Percentiles rank a stretch among this genome's conserved stretches.
Conservation (phyloP, 1,139 yeast species). For the Debaryomycetaceae sp. region DNA sequence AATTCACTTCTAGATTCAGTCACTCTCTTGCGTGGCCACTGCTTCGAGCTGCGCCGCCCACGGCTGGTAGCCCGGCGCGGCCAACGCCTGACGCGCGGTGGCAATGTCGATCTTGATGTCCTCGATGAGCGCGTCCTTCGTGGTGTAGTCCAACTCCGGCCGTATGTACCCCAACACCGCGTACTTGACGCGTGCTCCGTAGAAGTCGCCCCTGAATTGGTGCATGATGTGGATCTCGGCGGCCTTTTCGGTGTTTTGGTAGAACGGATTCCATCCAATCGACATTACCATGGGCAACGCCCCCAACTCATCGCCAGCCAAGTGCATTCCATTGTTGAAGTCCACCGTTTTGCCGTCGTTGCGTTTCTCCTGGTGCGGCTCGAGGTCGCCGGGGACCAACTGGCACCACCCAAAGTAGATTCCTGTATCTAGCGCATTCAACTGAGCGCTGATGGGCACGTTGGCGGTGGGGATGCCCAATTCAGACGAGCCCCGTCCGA, state of each 20-base stretch:
- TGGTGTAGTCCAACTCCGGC: conserved; percentile 84
- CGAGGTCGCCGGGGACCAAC: conserved; percentile 29
- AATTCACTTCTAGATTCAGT: too few species aligned
- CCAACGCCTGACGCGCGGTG: conserved; percentile 53
- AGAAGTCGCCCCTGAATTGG: conserved; percentile 62
- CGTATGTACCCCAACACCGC: conserved; percentile 82
- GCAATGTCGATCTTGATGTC: conserved; percentile 81
- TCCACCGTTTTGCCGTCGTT: conserved; percentile 40
- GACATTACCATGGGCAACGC: conserved; percentile 89
- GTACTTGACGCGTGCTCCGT: conserved; percentile 73
- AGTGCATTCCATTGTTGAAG: conserved; percentile 58
- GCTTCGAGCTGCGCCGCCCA: conserved; percentile 1
- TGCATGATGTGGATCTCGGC: conserved; percentile 88
- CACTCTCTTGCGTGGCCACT: too few species aligned
- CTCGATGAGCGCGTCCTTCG: conserved; percentile 78
- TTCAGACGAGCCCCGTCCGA: conserved; percentile 92
- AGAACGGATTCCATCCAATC: conserved; percentile 94
- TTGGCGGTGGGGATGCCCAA: conserved; percentile 96
- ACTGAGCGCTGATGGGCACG: conserved; percentile 56
- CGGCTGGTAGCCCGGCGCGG: conserved; percentile 16
- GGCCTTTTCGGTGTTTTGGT: conserved; percentile 69
- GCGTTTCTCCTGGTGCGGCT: conserved; percentile 12
- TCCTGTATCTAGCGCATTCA: conserved; percentile 62
- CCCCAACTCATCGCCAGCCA: conserved; percentile 36
- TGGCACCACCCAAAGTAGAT: conserved; percentile 86